A percentile compares a stretch with the other conserved stretches of the same genome.
phyloP scores from a whole-genome alignment of 352 stramenopile species.

The Elongisporangium prolatum region DNA sequence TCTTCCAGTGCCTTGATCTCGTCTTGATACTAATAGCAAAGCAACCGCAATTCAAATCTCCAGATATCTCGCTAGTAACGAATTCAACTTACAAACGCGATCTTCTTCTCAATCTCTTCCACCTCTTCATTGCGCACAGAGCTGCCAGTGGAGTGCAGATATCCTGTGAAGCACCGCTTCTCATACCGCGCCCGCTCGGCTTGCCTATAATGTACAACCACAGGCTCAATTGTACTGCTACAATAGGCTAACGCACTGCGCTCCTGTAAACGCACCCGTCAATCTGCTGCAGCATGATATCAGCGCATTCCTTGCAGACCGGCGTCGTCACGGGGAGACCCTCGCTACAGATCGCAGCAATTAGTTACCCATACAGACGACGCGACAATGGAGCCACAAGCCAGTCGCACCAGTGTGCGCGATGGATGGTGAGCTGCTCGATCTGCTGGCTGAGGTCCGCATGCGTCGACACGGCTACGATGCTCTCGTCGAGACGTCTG shows the following conservation, averaged over 20 bases:
- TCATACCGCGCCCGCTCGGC: slow-evolving; percentile 66
- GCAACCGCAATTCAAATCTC: slow-evolving; percentile 2
- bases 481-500: slow-evolving; percentile 41
- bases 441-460: slow-evolving; percentile 74
- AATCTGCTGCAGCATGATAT: slow-evolving; percentile 68
- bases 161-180: slow-evolving; percentile 59
- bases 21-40: slow-evolving; percentile 50
- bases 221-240: too few relatives aligned
- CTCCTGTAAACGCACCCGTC: slow-evolving; percentile 30
- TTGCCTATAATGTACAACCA: too few relatives aligned
- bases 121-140: slow-evolving; percentile 49
- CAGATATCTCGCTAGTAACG: neutral
- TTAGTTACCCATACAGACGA: neutral
- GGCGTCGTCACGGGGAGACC: slow-evolving; percentile 57
- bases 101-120: slow-evolving; percentile 67
- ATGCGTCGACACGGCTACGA: slow-evolving; percentile 58
- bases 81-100: slow-evolving; percentile 47
- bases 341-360: slow-evolving; percentile 20
- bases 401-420: slow-evolving; percentile 57
- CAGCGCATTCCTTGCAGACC: slow-evolving; percentile 71
- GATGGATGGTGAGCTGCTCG: slow-evolving; percentile 57
- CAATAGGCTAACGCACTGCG: neutral
- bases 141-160: slow-evolving; percentile 47
- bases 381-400: neutral
- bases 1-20: slow-evolving; percentile 52